These are phyloP conservation scores for Magnusiomyces suaveolens DNA, from an alignment of 1,139 yeast genomes.

Conservation along the genomic window DNA sequence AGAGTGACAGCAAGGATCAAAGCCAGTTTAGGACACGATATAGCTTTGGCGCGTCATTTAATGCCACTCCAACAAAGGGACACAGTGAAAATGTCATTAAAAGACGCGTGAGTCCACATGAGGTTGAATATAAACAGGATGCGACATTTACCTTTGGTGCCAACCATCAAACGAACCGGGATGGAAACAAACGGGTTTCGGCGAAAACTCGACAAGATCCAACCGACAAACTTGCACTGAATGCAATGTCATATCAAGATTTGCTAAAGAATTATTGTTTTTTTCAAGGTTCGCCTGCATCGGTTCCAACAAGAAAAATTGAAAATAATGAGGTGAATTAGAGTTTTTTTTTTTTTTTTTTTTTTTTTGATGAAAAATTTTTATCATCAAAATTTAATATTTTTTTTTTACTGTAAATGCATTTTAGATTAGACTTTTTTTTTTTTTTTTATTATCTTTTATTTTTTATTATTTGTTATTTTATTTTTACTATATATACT, in stretches of 20 bases:
- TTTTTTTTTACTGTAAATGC: not conserved
- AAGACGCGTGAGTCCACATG: not conserved
- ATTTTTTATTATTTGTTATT: too few species aligned
- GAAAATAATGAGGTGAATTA: too few species aligned
- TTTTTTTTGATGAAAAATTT: not conserved
- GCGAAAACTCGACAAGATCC: not conserved
- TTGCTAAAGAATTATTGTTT: conserved; percentile 52
- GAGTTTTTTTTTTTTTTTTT: too few species aligned
- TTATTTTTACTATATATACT: too few species aligned
- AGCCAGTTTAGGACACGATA: conserved; percentile 28
- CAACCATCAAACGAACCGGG: too few species aligned
- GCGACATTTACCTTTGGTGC: not conserved
- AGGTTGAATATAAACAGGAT: too few species aligned
- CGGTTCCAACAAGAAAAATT: too few species aligned
- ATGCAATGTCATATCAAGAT: conserved; percentile 57
- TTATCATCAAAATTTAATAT: too few species aligned
- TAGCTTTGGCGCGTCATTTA: conserved; percentile 33
- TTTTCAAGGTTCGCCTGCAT: not conserved
- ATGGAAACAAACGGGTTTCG: too few species aligned
- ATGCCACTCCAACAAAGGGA: conserved; percentile 14
- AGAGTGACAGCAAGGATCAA: not conserved
- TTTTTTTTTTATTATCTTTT: too few species aligned
- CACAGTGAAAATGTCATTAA: conserved; percentile 1
- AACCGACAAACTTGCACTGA: conserved; percentile 35
- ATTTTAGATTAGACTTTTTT: too few species aligned